phyloP scores from a whole-genome alignment of 257 asterid species.

The Solanum paucissectum region DNA sequence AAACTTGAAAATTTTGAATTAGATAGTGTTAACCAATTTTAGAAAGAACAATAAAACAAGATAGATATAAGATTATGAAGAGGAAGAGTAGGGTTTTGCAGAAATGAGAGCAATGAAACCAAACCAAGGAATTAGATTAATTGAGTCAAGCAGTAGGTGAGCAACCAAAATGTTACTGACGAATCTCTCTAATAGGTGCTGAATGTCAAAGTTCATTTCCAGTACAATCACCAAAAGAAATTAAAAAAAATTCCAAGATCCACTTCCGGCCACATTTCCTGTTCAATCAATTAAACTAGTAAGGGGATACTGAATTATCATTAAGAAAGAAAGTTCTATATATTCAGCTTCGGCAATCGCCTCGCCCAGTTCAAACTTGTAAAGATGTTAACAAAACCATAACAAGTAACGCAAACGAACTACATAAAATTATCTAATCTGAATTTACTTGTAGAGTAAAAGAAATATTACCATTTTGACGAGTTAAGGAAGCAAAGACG shows the following conservation, averaged over 20 bases:
- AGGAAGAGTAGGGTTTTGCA: neutral
- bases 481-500: neutral
- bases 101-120: neutral
- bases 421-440: neutral
- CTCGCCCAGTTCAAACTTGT: neutral
- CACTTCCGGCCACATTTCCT: neutral
- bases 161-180: neutral
- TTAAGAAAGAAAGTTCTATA: neutral
- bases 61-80: neutral
- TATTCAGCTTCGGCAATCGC: neutral
- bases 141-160: neutral
- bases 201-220: neutral
- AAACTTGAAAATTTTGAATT: neutral
- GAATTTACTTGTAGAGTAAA: neutral
- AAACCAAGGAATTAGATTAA: neutral
- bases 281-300: neutral
- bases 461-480: neutral
- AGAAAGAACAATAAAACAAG: neutral
- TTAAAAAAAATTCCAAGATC: neutral
- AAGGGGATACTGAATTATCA: neutral
- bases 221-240: neutral
- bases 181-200: neutral
- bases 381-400: neutral
- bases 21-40: neutral
- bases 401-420: neutral